Percentiles rank a stretch among this genome's conserved stretches.
Evolutionary conservation across 192 early-diverging fungal species (phyloP).

Genomic region (Linnemannia exigua): DNA sequence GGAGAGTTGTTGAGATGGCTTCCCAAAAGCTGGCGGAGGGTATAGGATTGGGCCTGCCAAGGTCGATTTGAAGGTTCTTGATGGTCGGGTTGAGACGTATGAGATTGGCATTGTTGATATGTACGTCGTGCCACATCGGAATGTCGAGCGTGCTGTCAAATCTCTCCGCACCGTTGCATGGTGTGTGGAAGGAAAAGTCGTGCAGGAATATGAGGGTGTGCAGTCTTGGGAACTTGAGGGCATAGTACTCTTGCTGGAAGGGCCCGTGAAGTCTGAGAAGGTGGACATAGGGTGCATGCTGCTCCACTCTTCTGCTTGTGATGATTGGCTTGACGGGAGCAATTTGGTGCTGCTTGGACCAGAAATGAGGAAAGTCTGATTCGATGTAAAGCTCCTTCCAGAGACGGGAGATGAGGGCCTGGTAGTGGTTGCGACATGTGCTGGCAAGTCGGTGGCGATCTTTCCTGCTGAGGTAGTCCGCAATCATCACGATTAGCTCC

Average conservation of each 20-base stretch:
- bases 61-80: not conserved
- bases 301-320: not conserved
- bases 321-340: not conserved
- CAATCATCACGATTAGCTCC: not conserved
- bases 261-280: not conserved
- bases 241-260: not conserved
- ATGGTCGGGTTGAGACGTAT: not conserved
- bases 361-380: not conserved
- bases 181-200: not conserved
- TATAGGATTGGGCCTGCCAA: too few species aligned
- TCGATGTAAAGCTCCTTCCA: not conserved
- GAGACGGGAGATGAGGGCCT: not conserved
- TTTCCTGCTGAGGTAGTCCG: not conserved
- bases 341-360: too few species aligned
- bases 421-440: not conserved
- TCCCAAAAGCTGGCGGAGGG: not conserved
- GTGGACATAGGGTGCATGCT: not conserved
- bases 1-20: not conserved
- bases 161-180: not conserved
- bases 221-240: not conserved
- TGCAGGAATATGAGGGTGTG: not conserved
- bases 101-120: not conserved
- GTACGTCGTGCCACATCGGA: not conserved
- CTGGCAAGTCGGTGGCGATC: not conserved
- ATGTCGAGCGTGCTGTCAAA: not conserved